A percentile compares a stretch with the other conserved stretches of the same genome.
Evolutionary conservation across 176 grass and related monocot genomes (phyloP).

Genomic region (Raddia guianensis): DNA sequence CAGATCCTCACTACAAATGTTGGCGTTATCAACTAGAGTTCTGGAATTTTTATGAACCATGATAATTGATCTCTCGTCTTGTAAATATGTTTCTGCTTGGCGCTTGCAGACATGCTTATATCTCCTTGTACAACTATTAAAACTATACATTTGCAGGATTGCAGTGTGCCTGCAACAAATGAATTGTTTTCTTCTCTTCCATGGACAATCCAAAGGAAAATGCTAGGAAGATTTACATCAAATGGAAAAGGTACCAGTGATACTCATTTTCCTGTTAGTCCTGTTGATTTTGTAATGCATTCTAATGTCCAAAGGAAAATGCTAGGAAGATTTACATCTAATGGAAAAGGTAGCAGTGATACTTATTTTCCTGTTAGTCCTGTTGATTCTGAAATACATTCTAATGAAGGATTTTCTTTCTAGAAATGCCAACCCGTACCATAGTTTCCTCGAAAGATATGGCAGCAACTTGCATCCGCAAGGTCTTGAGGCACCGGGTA

Average conservation of each 20-base stretch:
- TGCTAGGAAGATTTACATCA: constrained; percentile 26
- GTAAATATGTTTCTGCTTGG: not conserved
- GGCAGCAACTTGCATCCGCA: constrained; percentile 61
- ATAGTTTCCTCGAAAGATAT: constrained; percentile 59
- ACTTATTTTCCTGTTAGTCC: not conserved
- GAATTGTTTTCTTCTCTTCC: constrained; percentile 77
- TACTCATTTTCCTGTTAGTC: not conserved
- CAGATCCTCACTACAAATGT: not conserved
- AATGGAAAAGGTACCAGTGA: constrained; percentile 34
- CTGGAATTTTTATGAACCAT: not conserved
- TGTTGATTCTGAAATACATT: not conserved
- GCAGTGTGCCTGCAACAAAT: constrained; percentile 54
- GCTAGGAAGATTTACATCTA: constrained; percentile 25
- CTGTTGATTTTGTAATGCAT: not conserved
- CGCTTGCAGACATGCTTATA: not conserved
- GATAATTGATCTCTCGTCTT: not conserved
- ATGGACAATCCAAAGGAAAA: constrained; percentile 58
- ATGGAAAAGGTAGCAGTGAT: constrained; percentile 34
- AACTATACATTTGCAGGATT: constrained; percentile 54
- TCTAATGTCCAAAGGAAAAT: too few species aligned
- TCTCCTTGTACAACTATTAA: not conserved
- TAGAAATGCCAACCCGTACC: constrained; percentile 43
- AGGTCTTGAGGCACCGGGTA: constrained; percentile 52
- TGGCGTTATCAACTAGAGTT: not conserved
- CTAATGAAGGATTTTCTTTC: not conserved